Base-by-base conservation (phyloP, 495 filamentous ascomycete genomes). In the Neurospora tetraspora region DNA sequence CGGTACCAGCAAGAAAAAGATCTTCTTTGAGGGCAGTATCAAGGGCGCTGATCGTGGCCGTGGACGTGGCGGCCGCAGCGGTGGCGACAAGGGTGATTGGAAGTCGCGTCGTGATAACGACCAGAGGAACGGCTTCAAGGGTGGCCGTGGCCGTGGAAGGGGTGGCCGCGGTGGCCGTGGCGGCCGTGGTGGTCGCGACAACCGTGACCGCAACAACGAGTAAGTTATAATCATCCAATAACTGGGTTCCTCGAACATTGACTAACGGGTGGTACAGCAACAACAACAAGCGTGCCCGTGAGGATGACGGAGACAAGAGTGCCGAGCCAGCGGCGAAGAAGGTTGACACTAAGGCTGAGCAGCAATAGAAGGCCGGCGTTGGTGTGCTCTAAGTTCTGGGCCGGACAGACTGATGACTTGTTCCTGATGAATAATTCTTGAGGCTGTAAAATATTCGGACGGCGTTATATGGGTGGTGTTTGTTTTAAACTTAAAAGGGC, bases 101-200 rank as follows among this genome's bases (percentile, higher is more conserved):
- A 89, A 90, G 77, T 86, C 88, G 78, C 85, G 91, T 71, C 85
- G 91, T 20, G 86, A 88, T 10, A 83, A 92, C 34, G 90, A 92
- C 75, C 87, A 88, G 75, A 87, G 88, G 78, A 86, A 84, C 43
- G 91, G 90, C 34, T 90, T 90, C 83, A 80, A 77, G 59, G 80
- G 80, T 36, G 73, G 77, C 7, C 75, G 79, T 34, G 80, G 85
- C 71, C 80, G 81, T 20, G 82, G 86, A 16, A 81, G 81, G n/a
- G 76, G 81, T 37, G 77, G 81, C n/a, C 78, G 83, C 18, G 76
- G 84, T 12, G 82, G 83, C 34, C 82, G 83, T 43, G 83, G 82
- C 65, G 76, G 81, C 43, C 72, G 83, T 71, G 79, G 81, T 18
- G 76, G 80, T 53, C 68, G 82, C 23, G 81, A 81, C 27, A 80